Conservation (phyloP, 352 stramenopile genomes). For the Phytophthora foliorum region DNA sequence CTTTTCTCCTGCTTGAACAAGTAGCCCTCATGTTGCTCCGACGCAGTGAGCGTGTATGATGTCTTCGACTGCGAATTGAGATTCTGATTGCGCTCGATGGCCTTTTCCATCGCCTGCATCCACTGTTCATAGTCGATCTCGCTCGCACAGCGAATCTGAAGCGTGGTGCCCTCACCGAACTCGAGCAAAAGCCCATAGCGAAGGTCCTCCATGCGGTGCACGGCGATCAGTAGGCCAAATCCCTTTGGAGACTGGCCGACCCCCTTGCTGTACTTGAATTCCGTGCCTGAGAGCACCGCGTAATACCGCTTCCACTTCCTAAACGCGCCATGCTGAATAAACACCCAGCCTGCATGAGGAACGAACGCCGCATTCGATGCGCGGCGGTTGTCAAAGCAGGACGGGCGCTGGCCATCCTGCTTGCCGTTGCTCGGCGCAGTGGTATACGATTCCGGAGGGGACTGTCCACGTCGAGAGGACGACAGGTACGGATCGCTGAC, state of each 20-base stretch:
- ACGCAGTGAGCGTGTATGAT: slow-evolving; percentile 72
- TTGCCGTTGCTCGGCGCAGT: slow-evolving; percentile 40
- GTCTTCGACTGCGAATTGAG: slow-evolving; percentile 70
- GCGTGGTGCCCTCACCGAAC: slow-evolving; percentile 52
- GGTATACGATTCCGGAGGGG: slow-evolving; percentile 31
- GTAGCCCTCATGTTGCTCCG: slow-evolving; percentile 75
- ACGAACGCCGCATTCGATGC: slow-evolving; percentile 62
- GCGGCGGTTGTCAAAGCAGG: slow-evolving; percentile 79
- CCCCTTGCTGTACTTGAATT: slow-evolving; percentile 82
- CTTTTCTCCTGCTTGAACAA: slow-evolving; percentile 73
- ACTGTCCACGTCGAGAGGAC: slow-evolving; percentile 35
- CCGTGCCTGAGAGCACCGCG: slow-evolving; percentile 70
- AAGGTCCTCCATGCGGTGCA: slow-evolving; percentile 55
- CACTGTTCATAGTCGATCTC: slow-evolving; percentile 64
- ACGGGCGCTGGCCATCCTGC: slow-evolving; percentile 33
- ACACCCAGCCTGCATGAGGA: slow-evolving; percentile 73
- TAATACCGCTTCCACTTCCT: slow-evolving; percentile 81
- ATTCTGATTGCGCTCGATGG: slow-evolving; percentile 65
- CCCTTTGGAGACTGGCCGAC: slow-evolving; percentile 70
- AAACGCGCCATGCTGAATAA: slow-evolving; percentile 68
- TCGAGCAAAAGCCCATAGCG: slow-evolving; percentile 61
- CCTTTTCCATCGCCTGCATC: slow-evolving; percentile 54
- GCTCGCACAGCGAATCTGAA: slow-evolving; percentile 59
- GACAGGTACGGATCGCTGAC: slow-evolving; percentile 51
- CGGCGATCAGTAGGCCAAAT: slow-evolving; percentile 65